Base-by-base conservation (phyloP, 441 rosid species). In the Eutrema salsugineum region DNA sequence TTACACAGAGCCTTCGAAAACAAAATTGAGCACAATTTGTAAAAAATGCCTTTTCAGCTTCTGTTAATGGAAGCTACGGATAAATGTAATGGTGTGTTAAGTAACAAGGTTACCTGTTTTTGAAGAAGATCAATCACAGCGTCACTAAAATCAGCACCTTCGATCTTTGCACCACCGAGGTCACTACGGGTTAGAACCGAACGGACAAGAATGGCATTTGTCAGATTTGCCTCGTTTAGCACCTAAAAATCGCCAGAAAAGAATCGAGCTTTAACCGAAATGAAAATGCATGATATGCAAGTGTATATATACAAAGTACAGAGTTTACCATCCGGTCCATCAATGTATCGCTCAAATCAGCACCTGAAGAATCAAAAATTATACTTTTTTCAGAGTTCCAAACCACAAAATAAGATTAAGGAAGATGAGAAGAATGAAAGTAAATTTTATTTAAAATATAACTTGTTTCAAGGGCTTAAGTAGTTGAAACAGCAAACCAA, bases 101-200 rank as follows among this genome's bases (percentile, higher is more conserved):
- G 33, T 30, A 30, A 30, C 33, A 30, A 30, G 1, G 20, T 22
- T 17, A 94, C 98, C 94, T 90, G 97, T 77, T 88, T 94, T 68
- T 88, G 97, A 19, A 90, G 75, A 82, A 91, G 97, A 75, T 89
- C 98, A 32, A 94, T 56, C 66, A 94, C 97, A 54, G 97, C 95
- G 75, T 94, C 99, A 75, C 97, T 91, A 81, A 90, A 94, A 76
- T 94, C 99, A 11, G 99, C 97, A 49, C 99, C 99, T 76, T 87
- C 91, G 40, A 94, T 87, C 7, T 76, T 59, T 42, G 99, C 99
- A 77, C 97, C 93, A n/a, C 95, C 97, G 14, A 91, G 94, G 75
- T 94, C 99, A 75, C 95, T 91, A 10, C 97, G 91, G 14, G 97
- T 94, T 35, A 91, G 86, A 36, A 91, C 97, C 1, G 97, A 70